Conservation (phyloP, 2,329 filamentous ascomycete genomes). For the Ilyonectria mors-panacis region DNA sequence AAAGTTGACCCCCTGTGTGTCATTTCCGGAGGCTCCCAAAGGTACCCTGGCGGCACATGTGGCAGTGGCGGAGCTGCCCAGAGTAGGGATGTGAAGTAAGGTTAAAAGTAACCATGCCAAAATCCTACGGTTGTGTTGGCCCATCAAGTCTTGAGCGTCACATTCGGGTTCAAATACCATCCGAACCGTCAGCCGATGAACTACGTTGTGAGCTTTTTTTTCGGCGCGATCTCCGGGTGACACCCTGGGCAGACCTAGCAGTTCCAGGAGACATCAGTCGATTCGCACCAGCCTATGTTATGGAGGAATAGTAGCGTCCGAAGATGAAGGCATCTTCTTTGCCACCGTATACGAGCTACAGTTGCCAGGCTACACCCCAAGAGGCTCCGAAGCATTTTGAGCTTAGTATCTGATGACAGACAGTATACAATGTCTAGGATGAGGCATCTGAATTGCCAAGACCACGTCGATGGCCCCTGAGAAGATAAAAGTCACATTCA, state of each 20-base stretch:
- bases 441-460: neutral
- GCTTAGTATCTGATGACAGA: neutral
- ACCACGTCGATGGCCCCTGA: neutral
- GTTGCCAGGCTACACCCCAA: neutral
- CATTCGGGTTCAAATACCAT: conserved; percentile 1
- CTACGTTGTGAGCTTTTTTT: neutral
- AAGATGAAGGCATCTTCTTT: neutral
- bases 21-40: conserved; percentile 7
- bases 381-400: neutral
- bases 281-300: neutral
- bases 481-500: neutral
- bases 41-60: neutral
- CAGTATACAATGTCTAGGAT: neutral
- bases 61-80: neutral
- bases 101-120: neutral
- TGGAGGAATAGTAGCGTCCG: neutral
- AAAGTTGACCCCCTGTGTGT: conserved; percentile 14
- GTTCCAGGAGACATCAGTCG: neutral
- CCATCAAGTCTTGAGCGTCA: neutral
- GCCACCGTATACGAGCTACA: neutral
- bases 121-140: neutral
- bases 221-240: neutral
- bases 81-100: neutral
- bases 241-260: neutral
- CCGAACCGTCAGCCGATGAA: neutral